Base-by-base conservation (phyloP, 352 stramenopile species). In the Plasmopara muralis region DNA sequence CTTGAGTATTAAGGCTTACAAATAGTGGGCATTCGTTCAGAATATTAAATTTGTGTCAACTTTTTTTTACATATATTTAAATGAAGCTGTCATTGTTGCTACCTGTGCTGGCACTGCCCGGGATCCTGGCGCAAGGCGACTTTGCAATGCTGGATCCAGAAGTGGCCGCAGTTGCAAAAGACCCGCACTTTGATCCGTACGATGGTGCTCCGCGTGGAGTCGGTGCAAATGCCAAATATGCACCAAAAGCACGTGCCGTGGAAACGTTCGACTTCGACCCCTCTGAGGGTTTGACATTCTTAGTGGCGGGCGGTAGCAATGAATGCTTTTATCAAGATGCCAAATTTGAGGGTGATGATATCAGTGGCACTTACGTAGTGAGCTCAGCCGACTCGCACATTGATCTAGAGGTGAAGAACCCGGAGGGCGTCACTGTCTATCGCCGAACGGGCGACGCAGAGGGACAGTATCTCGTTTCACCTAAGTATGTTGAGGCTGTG, bases 181-280 rank as follows among this genome's bases (percentile, higher is more conserved):
- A 83, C 49, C 48, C 71, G 29, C 61, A 83, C 40, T 89, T 87
- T 53, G 62, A 84, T 31, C 75, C 75, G 43, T 90, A 88, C 52
- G 53, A 72, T 43, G 62, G 72, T 8, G 62, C 71, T 39, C 57
- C 49, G 38, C 57, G 62, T 8, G 55, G 33, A 12, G 53, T 68
- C 14, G 62, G 38, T 9, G 56, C 51, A 9, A 55, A 65, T 34
- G 43, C 48, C 25, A 55, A 63, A 12, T 74, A 85, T 31, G 55
- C 77, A 34, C 63, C 62, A 2, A 72, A 70, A 43, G 53, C 61
- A 35, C 72, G 68, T 49, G 61, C 71, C 4, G 64, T 88, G 10
- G 75, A 85, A 52, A 61, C 58, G 13, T 91, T 89, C 43, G 81
- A 91, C 62, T 91, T 91, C 50, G 81, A 91, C 44, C 81, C 81